A percentile compares a stretch with the other conserved stretches of the same genome.
Evolutionary conservation across 345 rosid species (phyloP).

Genomic region (Brassica rapa): DNA sequence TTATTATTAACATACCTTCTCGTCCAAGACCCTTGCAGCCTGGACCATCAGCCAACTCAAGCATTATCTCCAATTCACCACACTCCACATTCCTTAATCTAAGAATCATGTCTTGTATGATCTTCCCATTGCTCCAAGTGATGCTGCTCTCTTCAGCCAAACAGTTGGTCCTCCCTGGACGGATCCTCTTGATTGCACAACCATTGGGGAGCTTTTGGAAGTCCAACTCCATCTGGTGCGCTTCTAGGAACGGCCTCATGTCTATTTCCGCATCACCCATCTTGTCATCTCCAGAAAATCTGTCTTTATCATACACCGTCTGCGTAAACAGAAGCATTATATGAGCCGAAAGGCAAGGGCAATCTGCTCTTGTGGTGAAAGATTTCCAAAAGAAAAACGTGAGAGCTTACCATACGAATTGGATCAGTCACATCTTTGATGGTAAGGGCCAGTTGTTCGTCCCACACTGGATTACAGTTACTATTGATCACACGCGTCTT

Average conservation of each 20-base stretch:
- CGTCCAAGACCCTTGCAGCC: slow-evolving; percentile 50
- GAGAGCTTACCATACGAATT: slow-evolving; percentile 50
- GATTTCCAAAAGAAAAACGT: not conserved
- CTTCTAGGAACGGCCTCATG: slow-evolving; percentile 54
- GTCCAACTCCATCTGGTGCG: slow-evolving; percentile 52
- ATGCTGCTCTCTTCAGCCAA: slow-evolving; percentile 64
- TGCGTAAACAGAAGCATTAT: slow-evolving; percentile 33
- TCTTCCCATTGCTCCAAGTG: slow-evolving; percentile 50
- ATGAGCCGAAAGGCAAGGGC: slow-evolving; percentile 7
- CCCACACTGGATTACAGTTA: slow-evolving; percentile 80
- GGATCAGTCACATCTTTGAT: slow-evolving; percentile 55
- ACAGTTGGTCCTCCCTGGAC: slow-evolving; percentile 56
- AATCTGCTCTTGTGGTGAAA: not conserved
- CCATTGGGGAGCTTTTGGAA: slow-evolving; percentile 56
- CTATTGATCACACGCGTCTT: slow-evolving; percentile 70
- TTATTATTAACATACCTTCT: slow-evolving; percentile 36
- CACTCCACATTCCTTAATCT: slow-evolving; percentile 59
- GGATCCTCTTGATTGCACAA: slow-evolving; percentile 55
- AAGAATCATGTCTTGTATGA: slow-evolving; percentile 63
- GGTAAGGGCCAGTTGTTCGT: slow-evolving; percentile 72
- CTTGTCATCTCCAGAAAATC: slow-evolving; percentile 64
- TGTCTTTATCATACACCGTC: slow-evolving; percentile 84
- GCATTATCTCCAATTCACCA: slow-evolving; percentile 66
- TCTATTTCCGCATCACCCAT: slow-evolving; percentile 23
- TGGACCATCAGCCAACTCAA: slow-evolving; percentile 64